Percentiles rank a stretch among this genome's conserved stretches.
These are phyloP conservation scores for Pigoraptor vietnamica DNA, from an alignment of 78 protist species.

Conservation along the genomic window DNA sequence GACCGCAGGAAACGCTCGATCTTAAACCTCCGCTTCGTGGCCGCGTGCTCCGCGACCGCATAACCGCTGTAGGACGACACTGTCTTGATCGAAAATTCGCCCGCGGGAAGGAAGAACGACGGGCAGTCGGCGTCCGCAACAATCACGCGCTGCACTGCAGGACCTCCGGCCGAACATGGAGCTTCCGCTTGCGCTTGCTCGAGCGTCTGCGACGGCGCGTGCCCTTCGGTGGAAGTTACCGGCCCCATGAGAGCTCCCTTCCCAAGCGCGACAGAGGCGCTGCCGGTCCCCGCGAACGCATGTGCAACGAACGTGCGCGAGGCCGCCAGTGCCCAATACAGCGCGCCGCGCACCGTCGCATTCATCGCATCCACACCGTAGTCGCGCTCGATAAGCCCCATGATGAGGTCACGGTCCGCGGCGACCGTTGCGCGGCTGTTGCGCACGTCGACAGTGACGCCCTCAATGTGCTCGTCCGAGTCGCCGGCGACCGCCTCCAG, in stretches of 20 bases:
- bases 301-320: neutral
- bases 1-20: neutral
- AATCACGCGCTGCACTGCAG: neutral
- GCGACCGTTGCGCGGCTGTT: neutral
- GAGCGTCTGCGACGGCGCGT: neutral
- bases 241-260: neutral
- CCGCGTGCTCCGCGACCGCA: neutral
- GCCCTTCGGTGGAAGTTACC: neutral
- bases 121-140: neutral
- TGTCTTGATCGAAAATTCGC: neutral
- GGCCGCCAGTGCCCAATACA: neutral
- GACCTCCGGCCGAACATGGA: too few relatives aligned
- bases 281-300: neutral
- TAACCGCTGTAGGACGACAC: neutral
- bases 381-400: neutral
- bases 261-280: neutral
- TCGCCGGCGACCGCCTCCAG: neutral
- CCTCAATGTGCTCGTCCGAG: neutral
- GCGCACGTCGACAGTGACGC: neutral
- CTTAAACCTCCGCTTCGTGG: neutral
- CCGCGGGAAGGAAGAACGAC: neutral
- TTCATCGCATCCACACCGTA: neutral
- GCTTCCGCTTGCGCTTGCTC: too few relatives aligned
- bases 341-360: neutral
- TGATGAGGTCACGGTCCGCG: neutral